These are phyloP conservation scores for Pholiota adiposa DNA, from an alignment of 1,284 basidiomycete genomes.

Conservation along the genomic window DNA sequence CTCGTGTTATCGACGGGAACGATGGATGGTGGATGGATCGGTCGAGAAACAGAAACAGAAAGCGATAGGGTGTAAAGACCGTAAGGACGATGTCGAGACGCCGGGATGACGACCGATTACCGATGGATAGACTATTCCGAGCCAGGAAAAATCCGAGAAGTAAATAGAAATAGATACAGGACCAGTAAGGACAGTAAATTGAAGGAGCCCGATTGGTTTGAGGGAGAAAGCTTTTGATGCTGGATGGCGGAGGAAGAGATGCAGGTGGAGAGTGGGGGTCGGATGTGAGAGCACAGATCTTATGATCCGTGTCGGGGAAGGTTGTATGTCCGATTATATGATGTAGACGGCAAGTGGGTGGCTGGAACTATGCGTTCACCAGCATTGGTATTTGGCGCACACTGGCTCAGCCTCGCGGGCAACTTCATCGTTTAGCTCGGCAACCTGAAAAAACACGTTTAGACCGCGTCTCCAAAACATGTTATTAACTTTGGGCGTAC, in stretches of 20 bases:
- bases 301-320: neutral
- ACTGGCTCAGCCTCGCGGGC: conserved; percentile 34
- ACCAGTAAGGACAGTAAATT: conserved; percentile 14
- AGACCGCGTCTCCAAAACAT: neutral
- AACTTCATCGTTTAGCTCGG: conserved; percentile 19
- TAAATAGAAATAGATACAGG: conserved; percentile 13
- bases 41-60: too few species aligned
- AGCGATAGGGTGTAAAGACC: neutral
- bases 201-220: neutral
- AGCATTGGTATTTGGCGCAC: conserved; percentile 29
- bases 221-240: neutral
- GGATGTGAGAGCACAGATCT: neutral
- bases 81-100: conserved; percentile 1
- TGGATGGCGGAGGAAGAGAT: neutral
- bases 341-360: neutral
- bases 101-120: neutral
- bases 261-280: neutral
- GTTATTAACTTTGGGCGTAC: conserved; percentile 20
- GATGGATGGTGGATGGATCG: neutral
- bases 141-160: neutral
- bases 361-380: conserved; percentile 19
- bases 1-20: neutral
- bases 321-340: neutral
- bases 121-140: neutral
- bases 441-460: conserved; percentile 9